Percentiles rank a stretch among this genome's conserved stretches.
phyloP scores from a whole-genome alignment of 257 asterid species.

The Lithospermum erythrorhizon region DNA sequence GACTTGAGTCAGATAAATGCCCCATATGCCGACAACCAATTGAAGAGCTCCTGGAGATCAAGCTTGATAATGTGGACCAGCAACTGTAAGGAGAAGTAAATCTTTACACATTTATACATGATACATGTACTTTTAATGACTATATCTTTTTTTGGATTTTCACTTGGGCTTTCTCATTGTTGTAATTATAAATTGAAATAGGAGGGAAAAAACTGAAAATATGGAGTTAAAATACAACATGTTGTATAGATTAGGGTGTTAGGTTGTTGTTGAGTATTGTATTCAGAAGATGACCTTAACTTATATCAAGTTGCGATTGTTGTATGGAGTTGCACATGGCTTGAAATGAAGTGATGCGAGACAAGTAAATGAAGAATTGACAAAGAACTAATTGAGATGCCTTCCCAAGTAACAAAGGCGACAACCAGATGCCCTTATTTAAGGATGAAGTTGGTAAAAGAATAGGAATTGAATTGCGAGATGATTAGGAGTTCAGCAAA shows the following conservation, averaged over 20 bases:
- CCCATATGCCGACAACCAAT: slow-evolving; percentile 89
- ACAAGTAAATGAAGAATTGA: no score
- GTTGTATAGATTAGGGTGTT: background rate
- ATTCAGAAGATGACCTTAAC: no score
- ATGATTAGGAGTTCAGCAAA: no score
- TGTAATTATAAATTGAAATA: background rate
- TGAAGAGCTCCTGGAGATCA: slow-evolving; percentile 76
- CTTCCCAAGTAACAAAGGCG: no score
- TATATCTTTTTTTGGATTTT: background rate
- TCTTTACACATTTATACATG: background rate
- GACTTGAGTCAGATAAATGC: slow-evolving; percentile 70
- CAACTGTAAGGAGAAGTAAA: background rate
- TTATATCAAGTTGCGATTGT: no score
- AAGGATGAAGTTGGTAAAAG: no score
- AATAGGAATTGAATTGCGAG: no score
- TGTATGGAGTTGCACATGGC: no score
- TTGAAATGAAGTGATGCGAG: no score
- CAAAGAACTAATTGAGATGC: no score
- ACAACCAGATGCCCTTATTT: no score
- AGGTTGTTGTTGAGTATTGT: no score
- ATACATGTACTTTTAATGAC: background rate
- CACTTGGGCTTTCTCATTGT: background rate
- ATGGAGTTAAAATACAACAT: background rate
- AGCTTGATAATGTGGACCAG: slow-evolving; percentile 51
- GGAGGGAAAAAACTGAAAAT: background rate